Evolutionary conservation across 306 rosid genomes (phyloP), one percentile per base, ranked within the genome.

Genomic region (Quercus bicolor): DNA sequence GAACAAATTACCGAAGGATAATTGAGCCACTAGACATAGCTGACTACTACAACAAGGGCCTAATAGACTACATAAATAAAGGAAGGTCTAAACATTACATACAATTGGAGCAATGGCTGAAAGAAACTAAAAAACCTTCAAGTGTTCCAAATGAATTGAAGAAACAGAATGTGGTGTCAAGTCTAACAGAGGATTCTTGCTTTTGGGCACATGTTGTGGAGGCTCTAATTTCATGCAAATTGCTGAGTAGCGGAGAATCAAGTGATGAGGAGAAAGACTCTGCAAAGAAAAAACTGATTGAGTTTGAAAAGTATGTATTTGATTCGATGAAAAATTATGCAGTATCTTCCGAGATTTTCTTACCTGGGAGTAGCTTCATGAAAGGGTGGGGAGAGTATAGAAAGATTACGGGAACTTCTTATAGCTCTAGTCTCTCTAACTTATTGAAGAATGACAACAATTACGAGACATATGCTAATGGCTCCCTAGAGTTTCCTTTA

Each of bases 201-300:
- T 94, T 94, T 68, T 90, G 94, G 96, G 91, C 88, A 26, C 62
- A 64, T 11, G 94, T 91, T 34, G 98, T 91, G 81, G 92, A 90
- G 69, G 92, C 94, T 59, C 75, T 57, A 9, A 66, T 86, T 24
- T 79, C 37, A 5, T 82, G 87, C 74, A 12, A 75, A 3, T 1
- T 7, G 33, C 20, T 89, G 82, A 68, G 24, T 2, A 56, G 0
- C 4, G 70, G 0, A 23, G 12, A 33, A 6, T 20, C 33, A 4
- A 66, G 77, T 60, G 66, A 0, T n/a, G 29, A 0, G 13, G 82
- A 80, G 45, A 84, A 59, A 9, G 76, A 83, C 21, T 60, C 6
- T 48, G 81, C 52, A 18, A 11, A 0, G 10, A 1, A 1, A 1
- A 59, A 75, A 52, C 74, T 91, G 87, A 37, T 7, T 5, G 0